Conservation (phyloP, 2,329 filamentous ascomycete species). For the Xylaria sp. region DNA sequence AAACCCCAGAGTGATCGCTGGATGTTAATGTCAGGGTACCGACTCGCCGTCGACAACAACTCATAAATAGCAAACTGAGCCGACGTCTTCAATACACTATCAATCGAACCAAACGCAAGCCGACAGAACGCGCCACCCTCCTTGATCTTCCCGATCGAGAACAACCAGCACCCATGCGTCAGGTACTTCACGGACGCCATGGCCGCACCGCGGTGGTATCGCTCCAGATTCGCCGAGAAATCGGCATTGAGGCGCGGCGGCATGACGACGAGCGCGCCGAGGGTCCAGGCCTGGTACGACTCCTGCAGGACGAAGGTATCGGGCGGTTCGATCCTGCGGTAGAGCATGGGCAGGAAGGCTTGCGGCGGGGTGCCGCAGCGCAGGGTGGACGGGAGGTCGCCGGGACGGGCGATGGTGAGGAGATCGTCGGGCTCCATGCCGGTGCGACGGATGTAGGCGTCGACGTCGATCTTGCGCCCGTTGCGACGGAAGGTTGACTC, state of each 20-base stretch:
- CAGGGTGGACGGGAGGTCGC: conserved; percentile 27
- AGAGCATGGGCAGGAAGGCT: conserved; percentile 18
- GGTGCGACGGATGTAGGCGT: conserved; percentile 28
- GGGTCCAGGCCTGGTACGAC: conserved; percentile 26
- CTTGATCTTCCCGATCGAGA: conserved; percentile 22
- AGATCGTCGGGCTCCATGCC: conserved; percentile 26
- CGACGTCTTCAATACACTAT: conserved; percentile 24
- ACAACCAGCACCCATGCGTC: conserved; percentile 27
- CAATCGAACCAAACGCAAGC: conserved; percentile 22
- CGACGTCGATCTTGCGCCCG: conserved; percentile 26
- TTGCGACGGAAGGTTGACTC: conserved; percentile 28
- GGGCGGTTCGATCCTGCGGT: conserved; percentile 21
- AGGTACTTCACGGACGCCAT: conserved; percentile 25
- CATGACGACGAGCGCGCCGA: conserved; percentile 11
- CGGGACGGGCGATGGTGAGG: conserved; percentile 22
- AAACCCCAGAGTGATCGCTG: conserved; percentile 26
- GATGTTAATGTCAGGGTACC: conserved; percentile 22
- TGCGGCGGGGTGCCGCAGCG: conserved; percentile 28
- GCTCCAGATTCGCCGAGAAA: conserved; percentile 23
- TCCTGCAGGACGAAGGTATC: conserved; percentile 27
- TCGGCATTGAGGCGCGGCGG: conserved; percentile 11
- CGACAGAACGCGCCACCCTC: conserved; percentile 26
- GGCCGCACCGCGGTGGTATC: conserved; percentile 24
- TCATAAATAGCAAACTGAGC: conserved; percentile 25
- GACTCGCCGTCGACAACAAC: conserved; percentile 7